Base-by-base conservation (phyloP, 495 filamentous ascomycete genomes). In the Elasticomyces elasticus region DNA sequence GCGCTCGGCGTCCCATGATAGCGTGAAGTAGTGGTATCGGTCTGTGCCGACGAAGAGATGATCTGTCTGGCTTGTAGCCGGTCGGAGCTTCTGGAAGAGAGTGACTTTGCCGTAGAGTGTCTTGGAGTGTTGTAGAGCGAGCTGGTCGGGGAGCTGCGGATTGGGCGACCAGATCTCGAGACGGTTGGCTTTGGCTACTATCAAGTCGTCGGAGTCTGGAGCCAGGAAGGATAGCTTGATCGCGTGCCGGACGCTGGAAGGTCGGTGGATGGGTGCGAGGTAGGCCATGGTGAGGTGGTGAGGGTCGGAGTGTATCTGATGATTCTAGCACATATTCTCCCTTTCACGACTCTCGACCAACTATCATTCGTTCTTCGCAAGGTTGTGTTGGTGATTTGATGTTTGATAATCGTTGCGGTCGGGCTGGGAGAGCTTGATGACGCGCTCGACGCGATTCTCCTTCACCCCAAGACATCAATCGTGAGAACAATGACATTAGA, bases 21-120 rank as follows among this genome's bases (percentile, higher is more conserved):
- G 68, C 5, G 87, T 92, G 64, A 95, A 95, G 69, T 94, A 96
- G 54, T 84, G 82, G 61, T 83, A 86, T 50, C 86, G 82, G 63
- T 94, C 84, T 11, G 92, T 96, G 28, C 87, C 91, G 56, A 99
- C 76, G 65, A 99, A 94, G 59, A 99, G 79, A 60, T 97, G 81
- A 59, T 96, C 89, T 9, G 83, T 90, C 5, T 72, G 64, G 17
- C 86, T 79, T 61, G 84, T 76, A 19, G 77, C 76, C 12, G 90
- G 92, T 0, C 79, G 81, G 19, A 99, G 74, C 59, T 83, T 85
- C 53, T 89, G 80, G 37, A 99, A 79, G 71, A 95, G 88, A 0
- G 85, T 82, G 49, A 97, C 80, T 60, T 80, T 82, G 61, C 90
- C 94, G 64, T 87, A 90, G 48, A 99, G 69, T 46, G 76, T 69